Percentiles rank a stretch among this genome's conserved stretches.
These are phyloP conservation scores for Chenopodium quinoa DNA, from an alignment of 148 eudicot species.

Conservation along the genomic window DNA sequence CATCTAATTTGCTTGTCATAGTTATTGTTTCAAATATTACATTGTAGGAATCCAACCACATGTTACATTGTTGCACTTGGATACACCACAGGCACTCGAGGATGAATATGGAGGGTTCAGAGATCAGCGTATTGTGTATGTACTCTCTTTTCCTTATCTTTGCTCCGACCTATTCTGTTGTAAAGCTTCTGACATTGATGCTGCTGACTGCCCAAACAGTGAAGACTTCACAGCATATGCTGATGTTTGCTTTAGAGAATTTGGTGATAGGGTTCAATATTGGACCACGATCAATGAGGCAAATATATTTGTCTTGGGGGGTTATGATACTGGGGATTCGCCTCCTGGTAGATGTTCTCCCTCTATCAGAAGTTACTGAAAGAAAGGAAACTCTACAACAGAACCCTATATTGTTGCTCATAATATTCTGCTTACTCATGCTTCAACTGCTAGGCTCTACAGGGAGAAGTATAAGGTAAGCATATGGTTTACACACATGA, in stretches of 20 bases:
- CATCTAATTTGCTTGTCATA: not conserved
- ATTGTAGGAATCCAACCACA: slow-evolving; percentile 70
- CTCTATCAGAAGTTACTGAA: slow-evolving; percentile 32
- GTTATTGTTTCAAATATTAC: not conserved
- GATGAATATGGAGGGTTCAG: slow-evolving; percentile 75
- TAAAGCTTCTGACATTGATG: not conserved
- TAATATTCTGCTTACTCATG: slow-evolving; percentile 54
- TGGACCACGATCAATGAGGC: slow-evolving; percentile 71
- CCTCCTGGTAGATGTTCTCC: slow-evolving; percentile 56
- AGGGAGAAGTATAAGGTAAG: slow-evolving; percentile 40
- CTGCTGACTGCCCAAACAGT: slow-evolving; percentile 21
- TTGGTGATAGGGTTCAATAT: slow-evolving; percentile 56
- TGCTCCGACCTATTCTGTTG: not conserved
- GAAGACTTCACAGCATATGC: slow-evolving; percentile 50
- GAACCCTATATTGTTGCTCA: slow-evolving; percentile 65
- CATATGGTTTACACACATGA: not conserved
- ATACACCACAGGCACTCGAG: slow-evolving; percentile 63
- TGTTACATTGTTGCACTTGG: slow-evolving; percentile 56
- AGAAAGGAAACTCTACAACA: slow-evolving; percentile 45
- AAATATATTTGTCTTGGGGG: slow-evolving; percentile 40
- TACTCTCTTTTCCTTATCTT: not conserved
- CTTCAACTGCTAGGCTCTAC: slow-evolving; percentile 45
- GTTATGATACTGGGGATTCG: slow-evolving; percentile 43
- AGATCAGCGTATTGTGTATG: slow-evolving; percentile 45
- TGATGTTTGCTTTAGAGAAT: slow-evolving; percentile 70